Base-by-base conservation (phyloP, 495 filamentous ascomycete genomes). In the Hypoxylon perforatum region DNA sequence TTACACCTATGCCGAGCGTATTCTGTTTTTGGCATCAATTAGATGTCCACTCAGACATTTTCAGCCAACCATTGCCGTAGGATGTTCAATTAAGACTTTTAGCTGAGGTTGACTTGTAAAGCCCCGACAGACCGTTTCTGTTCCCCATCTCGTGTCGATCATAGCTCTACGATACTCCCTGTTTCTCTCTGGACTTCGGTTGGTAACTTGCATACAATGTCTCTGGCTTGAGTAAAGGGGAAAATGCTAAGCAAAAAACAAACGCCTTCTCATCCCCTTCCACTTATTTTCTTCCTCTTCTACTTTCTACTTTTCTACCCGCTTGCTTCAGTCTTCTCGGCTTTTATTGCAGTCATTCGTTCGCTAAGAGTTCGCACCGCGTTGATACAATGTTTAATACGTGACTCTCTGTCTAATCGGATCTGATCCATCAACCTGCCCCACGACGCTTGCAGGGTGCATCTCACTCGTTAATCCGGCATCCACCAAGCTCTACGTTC, bases 161-260 rank as follows among this genome's bases (percentile, higher is more conserved):
- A 53, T 61, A 64, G 66, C 50, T 60, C 66, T 56, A 69, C 66
- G 66, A 69, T 64, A 36, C 36, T 56, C 50, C 54, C 54, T 63
- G 56, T 61, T 61, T 47, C 21, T 61, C 61, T 49, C 44, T 41
- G 47, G 57, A 53, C 50, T 61, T 57, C 57, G 51, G 61, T 69
- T 69, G 61, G 55, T 64, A 69, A 25, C 56, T 53, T 48, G 65
- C 65, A 61, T 69, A 61, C 66, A 65, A 64, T 64, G 60, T 69
- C 51, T 64, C 60, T 69, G 36, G n/a, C 45, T 25, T 55, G 21
- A 53, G 28, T 59, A 8, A 56, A 60, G 60, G 55, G 59, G 22
- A 49, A 58, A 17, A 22, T 17, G 28, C 35, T n/a, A 38, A 23
- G 50, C 57, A 61, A 51, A 61, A 61, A 57, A 61, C 66, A 69